Evolutionary conservation across 306 rosid genomes (phyloP), one percentile per base, ranked within the genome.

Genomic region (Sindora glabra): DNA sequence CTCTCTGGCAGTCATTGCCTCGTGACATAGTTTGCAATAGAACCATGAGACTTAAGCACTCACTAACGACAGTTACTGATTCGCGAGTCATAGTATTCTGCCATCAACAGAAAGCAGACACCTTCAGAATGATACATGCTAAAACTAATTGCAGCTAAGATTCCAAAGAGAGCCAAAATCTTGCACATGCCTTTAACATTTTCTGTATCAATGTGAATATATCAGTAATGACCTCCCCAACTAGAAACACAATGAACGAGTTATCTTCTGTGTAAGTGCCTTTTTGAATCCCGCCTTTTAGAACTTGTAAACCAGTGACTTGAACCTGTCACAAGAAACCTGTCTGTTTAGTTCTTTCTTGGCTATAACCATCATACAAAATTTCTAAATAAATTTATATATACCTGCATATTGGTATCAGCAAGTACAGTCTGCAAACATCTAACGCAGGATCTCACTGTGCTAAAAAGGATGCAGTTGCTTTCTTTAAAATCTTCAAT

Each of bases 51-150:
- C 83, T 76, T 81, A 92, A 78, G 80, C 92, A 81, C 67, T 92
- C 98, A 54, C 78, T 61, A 29, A 68, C 85, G 68, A 80, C 42
- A 47, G 79, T 68, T 38, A 84, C 84, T 7, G 98, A 82, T 62
- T 88, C 89, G 76, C 75, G 79, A 18, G 94, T 83, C 46, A 88
- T 61, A 52, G 86, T 83, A 60, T 79, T 86, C 92, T 92, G 94
- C 58, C 27, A 63, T 66, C 34, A 48, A 77, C 17, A 56, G 37
- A 76, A 74, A 23, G 48, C 9, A 64, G 30, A 44, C 37, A 54
- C 37, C 36, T 42, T 81, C 24, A 77, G 75, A 70, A 62, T 22
- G 23, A 65, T 62, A 72, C 18, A 57, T n/a, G 21, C 16, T 37
- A 37, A 72, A 66, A 60, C 8, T 24, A 42, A 10, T 10, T 32